Evolutionary conservation across 306 rosid genomes (phyloP).

Genomic region (Rosa chinensis): DNA sequence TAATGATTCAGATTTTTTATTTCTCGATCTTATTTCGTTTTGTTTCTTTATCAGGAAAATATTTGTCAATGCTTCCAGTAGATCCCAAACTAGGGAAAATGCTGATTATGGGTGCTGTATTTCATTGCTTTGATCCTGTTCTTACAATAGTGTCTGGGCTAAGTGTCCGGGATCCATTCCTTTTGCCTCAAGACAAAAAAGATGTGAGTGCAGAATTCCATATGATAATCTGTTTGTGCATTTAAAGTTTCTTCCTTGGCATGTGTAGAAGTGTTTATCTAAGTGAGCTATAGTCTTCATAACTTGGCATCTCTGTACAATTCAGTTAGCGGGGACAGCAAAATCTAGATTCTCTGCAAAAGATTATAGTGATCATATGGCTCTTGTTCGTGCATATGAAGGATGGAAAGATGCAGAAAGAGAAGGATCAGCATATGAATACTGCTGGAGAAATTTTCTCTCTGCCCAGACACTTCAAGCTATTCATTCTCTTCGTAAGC

Average conservation of each 20-base stretch:
- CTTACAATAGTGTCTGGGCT: conserved; percentile 91
- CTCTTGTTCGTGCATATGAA: conserved; percentile 97
- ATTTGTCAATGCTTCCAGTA: conserved; percentile 90
- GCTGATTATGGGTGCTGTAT: conserved; percentile 93
- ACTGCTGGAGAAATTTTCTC: conserved; percentile 98
- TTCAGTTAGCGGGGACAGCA: conserved; percentile 94
- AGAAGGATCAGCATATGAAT: conserved; percentile 97
- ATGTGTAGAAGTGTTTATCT: background rate
- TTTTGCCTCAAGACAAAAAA: conserved; percentile 95
- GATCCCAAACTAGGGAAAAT: conserved; percentile 98
- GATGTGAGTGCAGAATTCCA: conserved; percentile 60
- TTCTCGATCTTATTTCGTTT: background rate
- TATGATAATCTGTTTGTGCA: conserved; percentile 21
- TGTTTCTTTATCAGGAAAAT: conserved; percentile 60
- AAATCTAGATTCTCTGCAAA: conserved; percentile 96
- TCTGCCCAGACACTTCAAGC: conserved; percentile 99
- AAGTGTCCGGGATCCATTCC: conserved; percentile 97
- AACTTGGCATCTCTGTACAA: conserved; percentile 17
- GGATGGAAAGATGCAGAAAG: conserved; percentile 99
- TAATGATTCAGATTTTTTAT: background rate
- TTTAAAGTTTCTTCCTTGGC: conserved; percentile 14
- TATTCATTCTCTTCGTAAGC: conserved; percentile 92
- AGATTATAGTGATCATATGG: conserved; percentile 99
- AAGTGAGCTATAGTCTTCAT: background rate
- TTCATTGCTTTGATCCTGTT: conserved; percentile 96